phyloP scores from a whole-genome alignment of 164 flowering plant species.

The Echeveria elegans region DNA sequence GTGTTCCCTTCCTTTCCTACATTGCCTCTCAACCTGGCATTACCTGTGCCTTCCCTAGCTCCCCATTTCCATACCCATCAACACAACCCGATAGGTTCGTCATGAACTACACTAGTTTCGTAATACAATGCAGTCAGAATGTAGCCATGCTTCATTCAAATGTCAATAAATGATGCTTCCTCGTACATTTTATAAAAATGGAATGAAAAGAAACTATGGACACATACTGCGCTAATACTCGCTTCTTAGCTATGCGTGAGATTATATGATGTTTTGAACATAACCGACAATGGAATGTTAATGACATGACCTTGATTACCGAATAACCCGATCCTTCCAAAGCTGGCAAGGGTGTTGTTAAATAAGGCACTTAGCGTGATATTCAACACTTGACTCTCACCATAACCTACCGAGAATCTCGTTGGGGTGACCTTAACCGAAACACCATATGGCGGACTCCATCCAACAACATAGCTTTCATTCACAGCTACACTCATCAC shows the following conservation, averaged over 20 bases:
- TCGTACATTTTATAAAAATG: not conserved
- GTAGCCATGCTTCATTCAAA: too few relatives aligned
- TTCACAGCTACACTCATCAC: slow-evolving; percentile 65
- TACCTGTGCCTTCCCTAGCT: not conserved
- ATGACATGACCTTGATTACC: slow-evolving; percentile 60
- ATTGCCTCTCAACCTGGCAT: not conserved
- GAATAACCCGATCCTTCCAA: slow-evolving; percentile 75
- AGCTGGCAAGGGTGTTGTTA: slow-evolving; percentile 57
- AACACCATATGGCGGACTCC: slow-evolving; percentile 82
- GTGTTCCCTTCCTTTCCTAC: not conserved
- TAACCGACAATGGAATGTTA: slow-evolving; percentile 61
- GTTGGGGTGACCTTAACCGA: slow-evolving; percentile 54
- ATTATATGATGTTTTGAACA: slow-evolving; percentile 36
- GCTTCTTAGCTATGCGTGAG: slow-evolving; percentile 24
- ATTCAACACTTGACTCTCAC: slow-evolving; percentile 50
- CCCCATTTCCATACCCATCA: not conserved
- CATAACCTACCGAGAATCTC: slow-evolving; percentile 46
- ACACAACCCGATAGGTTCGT: too few relatives aligned
- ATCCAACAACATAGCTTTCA: slow-evolving; percentile 59
- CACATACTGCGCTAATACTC: not conserved
- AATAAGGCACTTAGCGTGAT: slow-evolving; percentile 41
- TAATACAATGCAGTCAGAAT: too few relatives aligned
- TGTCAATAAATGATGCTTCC: not conserved
- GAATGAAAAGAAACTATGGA: not conserved
- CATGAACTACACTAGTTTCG: too few relatives aligned